These are phyloP conservation scores for Phytophthora sansomeana DNA, from an alignment of 352 stramenopile genomes.

Conservation along the genomic window DNA sequence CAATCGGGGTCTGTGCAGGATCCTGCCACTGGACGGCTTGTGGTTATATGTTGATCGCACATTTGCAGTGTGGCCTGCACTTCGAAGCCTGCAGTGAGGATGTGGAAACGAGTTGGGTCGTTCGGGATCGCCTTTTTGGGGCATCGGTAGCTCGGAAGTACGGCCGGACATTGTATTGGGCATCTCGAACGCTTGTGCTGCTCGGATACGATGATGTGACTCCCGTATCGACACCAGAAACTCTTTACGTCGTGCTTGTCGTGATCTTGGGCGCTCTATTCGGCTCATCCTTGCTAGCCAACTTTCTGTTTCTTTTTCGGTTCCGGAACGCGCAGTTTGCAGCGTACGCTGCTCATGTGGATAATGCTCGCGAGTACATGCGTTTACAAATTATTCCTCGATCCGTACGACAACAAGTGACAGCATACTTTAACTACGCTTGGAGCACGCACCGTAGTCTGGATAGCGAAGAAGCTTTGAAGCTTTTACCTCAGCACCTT, in stretches of 20 bases:
- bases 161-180: conserved; percentile 64
- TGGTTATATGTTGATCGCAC: conserved; percentile 71
- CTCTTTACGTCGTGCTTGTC: conserved; percentile 53
- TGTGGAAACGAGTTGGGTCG: conserved; percentile 64
- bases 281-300: conserved; percentile 64
- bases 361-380: conserved; percentile 81
- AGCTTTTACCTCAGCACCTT: conserved; percentile 61
- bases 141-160: conserved; percentile 59
- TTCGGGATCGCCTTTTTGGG: conserved; percentile 58
- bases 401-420: conserved; percentile 56
- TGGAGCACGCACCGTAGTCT: conserved; percentile 71
- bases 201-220: conserved; percentile 76
- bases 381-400: conserved; percentile 67
- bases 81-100: conserved; percentile 47
- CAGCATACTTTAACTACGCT: conserved; percentile 69
- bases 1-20: conserved; percentile 39
- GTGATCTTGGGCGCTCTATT: conserved; percentile 59
- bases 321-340: conserved; percentile 60
- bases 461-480: conserved; percentile 63
- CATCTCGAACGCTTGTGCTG: conserved; percentile 59
- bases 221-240: conserved; percentile 62
- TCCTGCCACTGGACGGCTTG: conserved; percentile 65
- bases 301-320: conserved; percentile 77
- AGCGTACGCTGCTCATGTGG: conserved; percentile 64
- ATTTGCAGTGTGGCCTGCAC: conserved; percentile 63